Percentiles rank a stretch among this genome's conserved stretches.
phyloP scores from a whole-genome alignment of 148 eudicot genomes.

The Rhododendron henanense region DNA sequence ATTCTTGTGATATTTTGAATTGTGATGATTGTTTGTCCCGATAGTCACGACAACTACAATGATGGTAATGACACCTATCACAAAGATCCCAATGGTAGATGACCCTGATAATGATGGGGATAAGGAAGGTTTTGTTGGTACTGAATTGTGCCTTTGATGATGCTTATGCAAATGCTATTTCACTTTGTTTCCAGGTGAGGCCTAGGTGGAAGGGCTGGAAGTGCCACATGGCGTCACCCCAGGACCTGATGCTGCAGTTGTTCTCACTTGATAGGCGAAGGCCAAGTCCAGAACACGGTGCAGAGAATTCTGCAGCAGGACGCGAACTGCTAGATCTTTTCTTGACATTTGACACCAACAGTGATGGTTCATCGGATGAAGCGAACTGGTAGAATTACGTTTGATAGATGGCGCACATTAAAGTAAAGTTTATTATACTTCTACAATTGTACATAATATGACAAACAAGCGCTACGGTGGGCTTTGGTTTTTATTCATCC shows the following conservation, averaged over 20 bases:
- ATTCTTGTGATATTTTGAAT: background rate
- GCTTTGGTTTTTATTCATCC: background rate
- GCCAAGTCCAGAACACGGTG: slow-evolving; percentile 31
- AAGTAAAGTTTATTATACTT: background rate
- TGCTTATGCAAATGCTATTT: slow-evolving; percentile 36
- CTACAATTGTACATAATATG: slow-evolving; percentile 9
- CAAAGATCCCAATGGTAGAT: background rate
- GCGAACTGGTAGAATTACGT: slow-evolving; percentile 10
- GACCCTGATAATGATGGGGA: background rate
- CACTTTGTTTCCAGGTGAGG: slow-evolving; percentile 56
- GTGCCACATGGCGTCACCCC: slow-evolving; percentile 45
- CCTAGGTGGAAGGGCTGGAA: slow-evolving; percentile 54
- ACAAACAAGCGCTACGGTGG: background rate
- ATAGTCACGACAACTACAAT: background rate
- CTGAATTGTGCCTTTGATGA: slow-evolving; percentile 16
- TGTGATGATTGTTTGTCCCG: background rate
- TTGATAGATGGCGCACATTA: slow-evolving; percentile 16
- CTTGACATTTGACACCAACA: slow-evolving; percentile 36
- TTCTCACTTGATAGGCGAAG: slow-evolving; percentile 34
- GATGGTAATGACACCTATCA: slow-evolving; percentile 7
- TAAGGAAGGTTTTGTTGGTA: background rate
- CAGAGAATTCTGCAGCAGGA: slow-evolving; percentile 28
- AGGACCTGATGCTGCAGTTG: slow-evolving; percentile 58
- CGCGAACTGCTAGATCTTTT: slow-evolving; percentile 51
- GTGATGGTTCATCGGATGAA: slow-evolving; percentile 40